Percentiles rank a stretch among this genome's conserved stretches.
phyloP scores from a whole-genome alignment of 2,329 filamentous ascomycete genomes.

The Pseudohalonectria lignicola region DNA sequence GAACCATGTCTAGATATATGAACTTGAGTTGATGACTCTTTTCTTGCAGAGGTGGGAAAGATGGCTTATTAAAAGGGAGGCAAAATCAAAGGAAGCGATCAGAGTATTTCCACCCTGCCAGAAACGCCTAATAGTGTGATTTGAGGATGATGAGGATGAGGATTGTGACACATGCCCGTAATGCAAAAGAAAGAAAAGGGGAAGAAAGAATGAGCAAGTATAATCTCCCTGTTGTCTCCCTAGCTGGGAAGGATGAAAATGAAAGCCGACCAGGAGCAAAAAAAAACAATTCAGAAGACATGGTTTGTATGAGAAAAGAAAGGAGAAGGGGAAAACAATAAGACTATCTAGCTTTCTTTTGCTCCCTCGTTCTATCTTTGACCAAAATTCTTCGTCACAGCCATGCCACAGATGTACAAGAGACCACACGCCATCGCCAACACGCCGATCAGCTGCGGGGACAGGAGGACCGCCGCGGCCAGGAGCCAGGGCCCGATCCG shows the following conservation, averaged over 20 bases:
- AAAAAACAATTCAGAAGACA: not conserved
- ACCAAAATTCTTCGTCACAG: slow-evolving; percentile 1
- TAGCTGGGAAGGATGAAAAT: not conserved
- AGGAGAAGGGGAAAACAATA: not conserved
- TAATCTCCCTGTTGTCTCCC: too few species aligned
- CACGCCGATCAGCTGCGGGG: slow-evolving; percentile 26
- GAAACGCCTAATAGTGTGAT: too few species aligned
- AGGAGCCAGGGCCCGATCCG: slow-evolving; percentile 28
- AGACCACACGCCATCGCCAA: slow-evolving; percentile 22
- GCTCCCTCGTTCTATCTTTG: not conserved
- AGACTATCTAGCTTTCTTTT: not conserved
- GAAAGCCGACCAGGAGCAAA: not conserved
- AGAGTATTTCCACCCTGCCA: too few species aligned
- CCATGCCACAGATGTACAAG: slow-evolving; percentile 27
- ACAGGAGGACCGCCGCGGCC: slow-evolving; percentile 35
- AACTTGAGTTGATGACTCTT: too few species aligned
- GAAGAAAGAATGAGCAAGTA: too few species aligned
- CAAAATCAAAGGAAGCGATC: too few species aligned
- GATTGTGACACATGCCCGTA: too few species aligned
- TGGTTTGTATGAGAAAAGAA: not conserved
- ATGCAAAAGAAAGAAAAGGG: too few species aligned
- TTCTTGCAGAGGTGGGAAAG: too few species aligned
- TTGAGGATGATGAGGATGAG: too few species aligned
- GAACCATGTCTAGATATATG: too few species aligned
- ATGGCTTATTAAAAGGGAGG: too few species aligned